These are phyloP conservation scores for Coemansia sp. DNA, from an alignment of 192 early-diverging fungal species.

Conservation along the genomic window DNA sequence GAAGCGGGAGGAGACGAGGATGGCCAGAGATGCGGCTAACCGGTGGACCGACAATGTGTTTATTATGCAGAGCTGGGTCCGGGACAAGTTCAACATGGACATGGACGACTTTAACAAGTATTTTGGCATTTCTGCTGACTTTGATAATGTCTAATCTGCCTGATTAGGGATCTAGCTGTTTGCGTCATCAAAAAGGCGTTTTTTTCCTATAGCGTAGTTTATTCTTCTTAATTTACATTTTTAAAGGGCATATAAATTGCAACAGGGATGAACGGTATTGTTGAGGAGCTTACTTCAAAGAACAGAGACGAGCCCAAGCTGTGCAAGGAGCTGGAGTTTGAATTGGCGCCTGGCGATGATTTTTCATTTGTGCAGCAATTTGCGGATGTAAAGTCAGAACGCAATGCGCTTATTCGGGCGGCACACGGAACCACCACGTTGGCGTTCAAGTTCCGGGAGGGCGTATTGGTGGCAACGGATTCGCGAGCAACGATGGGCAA, in stretches of 20 bases:
- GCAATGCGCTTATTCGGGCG: conserved; percentile 83
- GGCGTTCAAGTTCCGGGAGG: conserved; percentile 94
- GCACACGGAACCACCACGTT: conserved; percentile 97
- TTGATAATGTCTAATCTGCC: conserved; percentile 57
- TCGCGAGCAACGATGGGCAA: conserved; percentile 90
- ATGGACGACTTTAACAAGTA: conserved; percentile 60
- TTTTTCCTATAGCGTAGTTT: not conserved
- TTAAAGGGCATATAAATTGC: too few species aligned
- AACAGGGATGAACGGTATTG: conserved; percentile 31
- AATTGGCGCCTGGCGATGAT: conserved; percentile 53
- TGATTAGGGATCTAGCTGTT: not conserved
- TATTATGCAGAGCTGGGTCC: conserved; percentile 73
- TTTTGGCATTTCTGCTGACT: conserved; percentile 69
- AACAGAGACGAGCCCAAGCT: conserved; percentile 12
- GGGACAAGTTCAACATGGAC: conserved; percentile 67
- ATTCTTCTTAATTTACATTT: too few species aligned
- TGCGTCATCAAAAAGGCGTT: not conserved
- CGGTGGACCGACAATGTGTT: conserved; percentile 91
- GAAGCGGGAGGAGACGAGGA: conserved; percentile 58
- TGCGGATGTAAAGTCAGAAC: conserved; percentile 69
- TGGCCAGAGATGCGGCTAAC: conserved; percentile 73
- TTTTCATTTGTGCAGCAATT: conserved; percentile 80
- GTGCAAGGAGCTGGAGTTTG: conserved; percentile 27
- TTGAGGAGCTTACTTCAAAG: conserved; percentile 32
- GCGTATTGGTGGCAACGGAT: conserved; percentile 93